Base-by-base conservation (phyloP, 2,329 filamentous ascomycete genomes). In the Xylaria arbuscula region DNA sequence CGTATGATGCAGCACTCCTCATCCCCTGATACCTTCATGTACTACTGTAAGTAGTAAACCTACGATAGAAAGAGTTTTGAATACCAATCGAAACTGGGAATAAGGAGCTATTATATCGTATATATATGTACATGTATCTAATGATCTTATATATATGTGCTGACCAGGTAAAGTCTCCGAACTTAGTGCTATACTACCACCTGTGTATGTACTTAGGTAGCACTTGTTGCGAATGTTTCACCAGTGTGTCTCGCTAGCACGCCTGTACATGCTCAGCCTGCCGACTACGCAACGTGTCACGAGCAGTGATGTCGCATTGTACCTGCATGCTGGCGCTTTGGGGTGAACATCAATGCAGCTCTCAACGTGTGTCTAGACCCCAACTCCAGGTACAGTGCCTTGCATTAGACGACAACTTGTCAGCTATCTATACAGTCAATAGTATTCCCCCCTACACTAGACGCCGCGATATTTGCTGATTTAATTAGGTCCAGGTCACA, bases 161-260 rank as follows among this genome's bases (percentile, higher is more conserved):
- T 28, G 47, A 50, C 71, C 86, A 62, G 34, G 45, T 47, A 13
- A 53, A 5, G 22, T 50, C 5, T 7, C 15, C 15, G 28, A 15
- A 53, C 28, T n/a, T n/a, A n/a, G n/a, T n/a, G n/a, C n/a, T n/a
- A n/a, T n/a, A n/a, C n/a, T 24, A 34, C 48, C 32, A 53, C 13
- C 24, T 53, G 8, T 13, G 9, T 51, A 51, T 17, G 19, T 56
- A 56, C 8, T 9, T 56, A 42, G 48, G 59, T 54, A 55, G 57
- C 53, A 64, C 60, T 28, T 22, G 28, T 61, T 48, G 57, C 57
- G 22, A 68, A 28, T 58, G 66, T 69, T 63, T 66, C 67, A 69
- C 67, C 94, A 97, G 84, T 94, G 93, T 78, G 87, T 98, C 70
- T 84, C 97, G 73, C 80, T 84, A 5, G 93, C 90, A 71, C 93